These are phyloP conservation scores for button mushroom (Agaricus bisporus) DNA, from an alignment of 768 basidiomycete genomes.

Conservation along the genomic window DNA sequence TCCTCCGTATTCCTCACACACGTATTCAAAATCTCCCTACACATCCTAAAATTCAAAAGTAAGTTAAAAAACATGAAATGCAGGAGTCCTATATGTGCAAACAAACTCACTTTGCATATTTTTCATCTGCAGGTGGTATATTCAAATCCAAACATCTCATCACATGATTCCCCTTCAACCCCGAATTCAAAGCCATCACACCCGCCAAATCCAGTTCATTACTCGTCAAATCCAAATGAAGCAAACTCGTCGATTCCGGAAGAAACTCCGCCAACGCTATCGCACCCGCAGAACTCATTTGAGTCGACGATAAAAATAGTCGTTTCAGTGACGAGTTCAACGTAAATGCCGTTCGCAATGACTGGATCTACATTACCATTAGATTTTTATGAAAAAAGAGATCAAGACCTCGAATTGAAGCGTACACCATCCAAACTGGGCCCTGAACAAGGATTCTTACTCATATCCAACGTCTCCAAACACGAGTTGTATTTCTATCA, in stretches of 20 bases:
- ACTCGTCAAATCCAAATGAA: conserved; percentile 87
- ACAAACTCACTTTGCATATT: conserved; percentile 55
- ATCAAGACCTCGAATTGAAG: conserved; percentile 10
- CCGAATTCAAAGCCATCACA: conserved; percentile 85
- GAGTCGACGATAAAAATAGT: conserved; percentile 83
- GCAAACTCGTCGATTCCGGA: conserved; percentile 78
- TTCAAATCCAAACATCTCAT: conserved; percentile 93
- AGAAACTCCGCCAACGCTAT: conserved; percentile 96
- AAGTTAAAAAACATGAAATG: too few relatives aligned
- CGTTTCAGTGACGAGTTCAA: conserved; percentile 89
- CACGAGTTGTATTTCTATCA: conserved; percentile 88
- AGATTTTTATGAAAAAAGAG: too few relatives aligned
- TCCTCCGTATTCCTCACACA: conserved; percentile 94
- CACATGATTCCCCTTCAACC: conserved; percentile 75
- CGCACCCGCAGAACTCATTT: conserved; percentile 75
- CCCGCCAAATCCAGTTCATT: conserved; percentile 85
- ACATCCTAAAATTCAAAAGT: conserved; percentile 59
- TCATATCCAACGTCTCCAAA: conserved; percentile 90
- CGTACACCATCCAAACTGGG: conserved; percentile 86
- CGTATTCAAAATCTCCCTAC: conserved; percentile 81
- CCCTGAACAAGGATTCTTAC: conserved; percentile 90
- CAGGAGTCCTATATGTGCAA: too few relatives aligned
- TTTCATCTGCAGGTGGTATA: conserved; percentile 81
- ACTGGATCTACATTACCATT: conserved; percentile 52
- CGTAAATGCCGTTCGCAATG: conserved; percentile 88